Conservation (phyloP, 208 protist genomes). For the Trypanosoma platydactyli region DNA sequence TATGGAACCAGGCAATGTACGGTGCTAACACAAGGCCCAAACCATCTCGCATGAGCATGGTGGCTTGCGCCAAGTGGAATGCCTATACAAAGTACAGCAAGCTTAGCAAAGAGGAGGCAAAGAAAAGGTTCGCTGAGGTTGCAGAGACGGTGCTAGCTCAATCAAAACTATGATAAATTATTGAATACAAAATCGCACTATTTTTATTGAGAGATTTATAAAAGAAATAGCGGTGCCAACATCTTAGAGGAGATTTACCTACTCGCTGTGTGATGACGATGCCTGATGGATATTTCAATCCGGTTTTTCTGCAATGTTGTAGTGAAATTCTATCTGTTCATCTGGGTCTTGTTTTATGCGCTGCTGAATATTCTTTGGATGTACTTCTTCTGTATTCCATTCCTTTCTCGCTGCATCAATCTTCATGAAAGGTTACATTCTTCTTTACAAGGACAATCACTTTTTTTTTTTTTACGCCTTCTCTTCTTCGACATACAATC, state of each 20-base stretch:
- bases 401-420: no score
- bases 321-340: no score
- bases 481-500: slow-evolving; percentile 6
- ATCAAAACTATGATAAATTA: slow-evolving; percentile 54
- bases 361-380: no score
- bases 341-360: no score
- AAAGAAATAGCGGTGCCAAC: neutral
- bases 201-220: slow-evolving; percentile 15
- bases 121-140: slow-evolving; percentile 63
- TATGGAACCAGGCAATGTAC: slow-evolving; percentile 78
- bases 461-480: slow-evolving; percentile 12
- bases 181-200: slow-evolving; percentile 1
- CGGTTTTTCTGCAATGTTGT: no score
- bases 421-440: neutral
- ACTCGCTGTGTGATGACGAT: no score
- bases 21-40: slow-evolving; percentile 56
- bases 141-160: slow-evolving; percentile 47
- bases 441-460: neutral
- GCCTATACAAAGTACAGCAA: slow-evolving; percentile 82
- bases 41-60: slow-evolving; percentile 56
- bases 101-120: slow-evolving; percentile 70
- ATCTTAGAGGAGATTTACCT: no score
- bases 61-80: slow-evolving; percentile 74
- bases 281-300: no score
- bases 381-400: no score